These are phyloP conservation scores for Gleditsia sinensis DNA, from an alignment of 306 rosid species.

Conservation along the genomic window DNA sequence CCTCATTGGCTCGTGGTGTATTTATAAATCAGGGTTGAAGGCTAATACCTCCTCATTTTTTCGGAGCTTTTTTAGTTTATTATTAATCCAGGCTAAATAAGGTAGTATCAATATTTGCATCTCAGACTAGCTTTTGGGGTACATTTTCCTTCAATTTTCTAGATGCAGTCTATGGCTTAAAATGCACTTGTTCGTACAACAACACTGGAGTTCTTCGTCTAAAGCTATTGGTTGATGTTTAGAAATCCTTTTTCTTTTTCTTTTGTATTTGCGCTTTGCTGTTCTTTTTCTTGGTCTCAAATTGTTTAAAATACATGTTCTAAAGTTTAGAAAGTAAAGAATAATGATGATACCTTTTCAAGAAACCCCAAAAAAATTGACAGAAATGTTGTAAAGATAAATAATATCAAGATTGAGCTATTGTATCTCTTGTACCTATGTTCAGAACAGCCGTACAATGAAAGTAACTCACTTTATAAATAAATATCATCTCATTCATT, in stretches of 20 bases:
- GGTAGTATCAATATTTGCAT: conserved; percentile 26
- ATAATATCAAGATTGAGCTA: neutral
- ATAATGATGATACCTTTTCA: too few species aligned
- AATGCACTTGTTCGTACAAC: conserved; percentile 13
- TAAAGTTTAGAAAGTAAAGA: neutral
- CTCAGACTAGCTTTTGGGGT: conserved; percentile 28
- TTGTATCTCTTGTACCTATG: too few species aligned
- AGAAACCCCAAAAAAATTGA: too few species aligned
- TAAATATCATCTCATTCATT: too few species aligned
- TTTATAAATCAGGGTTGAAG: conserved; percentile 40
- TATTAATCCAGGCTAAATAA: conserved; percentile 31
- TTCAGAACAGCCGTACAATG: neutral
- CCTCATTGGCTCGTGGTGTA: conserved; percentile 39
- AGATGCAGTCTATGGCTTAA: conserved; percentile 12
- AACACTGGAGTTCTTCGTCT: neutral
- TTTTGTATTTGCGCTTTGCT: neutral
- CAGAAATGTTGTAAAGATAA: neutral
- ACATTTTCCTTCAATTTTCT: conserved; percentile 28
- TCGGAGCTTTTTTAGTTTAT: conserved; percentile 29
- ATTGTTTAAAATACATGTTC: neutral
- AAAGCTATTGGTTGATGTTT: neutral
- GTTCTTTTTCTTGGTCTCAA: neutral
- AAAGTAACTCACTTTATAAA: neutral
- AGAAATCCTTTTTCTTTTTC: neutral
- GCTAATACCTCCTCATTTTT: conserved; percentile 39